Base-by-base conservation (phyloP, 345 rosid genomes). In the Garcia nutans region DNA sequence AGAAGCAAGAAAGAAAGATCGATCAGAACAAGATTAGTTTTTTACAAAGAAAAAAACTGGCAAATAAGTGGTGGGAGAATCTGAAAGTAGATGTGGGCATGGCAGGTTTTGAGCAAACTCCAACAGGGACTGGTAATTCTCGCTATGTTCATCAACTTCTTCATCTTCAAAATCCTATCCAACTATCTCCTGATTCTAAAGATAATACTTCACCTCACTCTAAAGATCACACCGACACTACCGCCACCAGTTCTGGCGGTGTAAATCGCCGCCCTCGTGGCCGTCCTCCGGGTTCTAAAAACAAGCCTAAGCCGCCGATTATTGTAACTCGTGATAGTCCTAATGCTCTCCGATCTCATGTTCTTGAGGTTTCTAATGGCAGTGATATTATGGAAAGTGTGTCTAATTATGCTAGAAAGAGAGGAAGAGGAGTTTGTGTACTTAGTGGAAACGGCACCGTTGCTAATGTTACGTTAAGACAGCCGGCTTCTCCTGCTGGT, bases 201-300 rank as follows among this genome's bases (percentile, higher is more conserved):
- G 89, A 84, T 62, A 17, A 66, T 67, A 24, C 71, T 52, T 63
- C 79, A 12, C 60, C 79, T 28, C 69, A 42, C 8, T 28, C 74
- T 52, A 64, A 79, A 74, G 63, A 82, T 41, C 42, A 67, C 26
- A 72, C 58, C 65, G 67, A 64, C 26, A 64, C 81, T 2, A 70
- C 63, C 15, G 68, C 50, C 50, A 37, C 73, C 49, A 37, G 52
- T 63, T 66, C 45, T 6, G 66, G 55, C 41, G 72, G 75, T 42
- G 49, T 74, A 10, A 80, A 73, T 13, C 91, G 90, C 73, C 91
- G 97, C 26, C 97, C 93, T 15, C 87, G 97, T 44, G 97, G 97
- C 52, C 90, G 97, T 42, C 97, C 97, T 22, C 75, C 97, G 0
- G 97, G 97, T 57, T 91, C 97, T 63, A 91, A 88, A 84, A 90